phyloP scores from a whole-genome alignment of 371 early-diverging fungal genomes.

The Rhizopus microsporus region DNA sequence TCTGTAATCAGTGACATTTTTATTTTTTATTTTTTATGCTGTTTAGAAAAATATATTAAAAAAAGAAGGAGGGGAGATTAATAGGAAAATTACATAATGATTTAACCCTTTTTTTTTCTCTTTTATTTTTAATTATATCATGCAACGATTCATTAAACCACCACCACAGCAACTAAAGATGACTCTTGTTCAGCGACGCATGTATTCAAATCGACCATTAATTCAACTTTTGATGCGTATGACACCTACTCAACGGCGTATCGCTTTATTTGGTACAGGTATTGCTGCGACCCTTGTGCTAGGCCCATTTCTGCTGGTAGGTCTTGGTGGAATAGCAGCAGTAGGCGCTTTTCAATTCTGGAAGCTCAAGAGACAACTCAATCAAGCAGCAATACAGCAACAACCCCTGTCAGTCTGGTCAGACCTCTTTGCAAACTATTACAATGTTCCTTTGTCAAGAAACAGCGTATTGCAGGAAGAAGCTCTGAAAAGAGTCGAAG shows the following conservation, averaged over 20 bases:
- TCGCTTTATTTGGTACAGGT: constrained; percentile 6
- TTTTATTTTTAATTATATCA: too few relatives aligned
- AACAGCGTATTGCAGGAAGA: constrained; percentile 12
- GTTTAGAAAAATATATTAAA: not conserved
- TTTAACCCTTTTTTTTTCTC: too few relatives aligned
- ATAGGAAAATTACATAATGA: not conserved
- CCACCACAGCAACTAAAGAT: not conserved
- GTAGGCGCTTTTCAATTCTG: constrained; percentile 22
- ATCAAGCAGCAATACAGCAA: not conserved
- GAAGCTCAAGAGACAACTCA: constrained; percentile 14
- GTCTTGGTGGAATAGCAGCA: constrained; percentile 23
- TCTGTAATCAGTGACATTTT: constrained; percentile 74
- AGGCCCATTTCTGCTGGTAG: constrained; percentile 26
- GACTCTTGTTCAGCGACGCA: too few relatives aligned
- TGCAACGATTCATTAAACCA: too few relatives aligned
- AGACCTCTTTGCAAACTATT: constrained; percentile 6
- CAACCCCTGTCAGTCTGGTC: constrained; percentile 8
- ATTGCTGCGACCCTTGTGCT: constrained; percentile 9
- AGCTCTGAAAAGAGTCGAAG: constrained; percentile 11
- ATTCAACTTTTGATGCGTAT: not conserved
- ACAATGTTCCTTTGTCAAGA: constrained; percentile 1
- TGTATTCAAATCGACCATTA: too few relatives aligned
- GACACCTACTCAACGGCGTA: not conserved
- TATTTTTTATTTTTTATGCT: too few relatives aligned
- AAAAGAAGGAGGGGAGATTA: not conserved